These are phyloP conservation scores for Poa pratensis DNA, from an alignment of 176 grass and related monocot species.

Conservation along the genomic window DNA sequence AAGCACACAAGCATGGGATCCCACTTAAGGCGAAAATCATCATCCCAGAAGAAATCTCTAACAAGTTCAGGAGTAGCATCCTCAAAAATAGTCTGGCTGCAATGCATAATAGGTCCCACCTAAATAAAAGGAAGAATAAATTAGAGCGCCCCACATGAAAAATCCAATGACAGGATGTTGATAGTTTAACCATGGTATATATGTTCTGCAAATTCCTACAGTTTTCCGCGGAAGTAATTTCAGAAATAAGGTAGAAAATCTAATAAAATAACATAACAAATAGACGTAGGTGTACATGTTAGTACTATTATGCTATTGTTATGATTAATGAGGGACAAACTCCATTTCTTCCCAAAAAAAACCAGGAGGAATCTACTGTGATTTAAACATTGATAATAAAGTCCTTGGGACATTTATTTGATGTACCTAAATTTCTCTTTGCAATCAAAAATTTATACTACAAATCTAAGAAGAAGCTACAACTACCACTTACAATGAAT, in stretches of 20 bases:
- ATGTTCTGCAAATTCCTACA: conserved; percentile 6
- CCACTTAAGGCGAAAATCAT: conserved; percentile 95
- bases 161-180: conserved; percentile 9
- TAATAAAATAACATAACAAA: neutral
- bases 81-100: conserved; percentile 87
- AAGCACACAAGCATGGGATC: conserved; percentile 86
- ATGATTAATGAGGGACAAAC: neutral
- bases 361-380: neutral
- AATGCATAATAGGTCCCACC: conserved; percentile 89
- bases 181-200: conserved; percentile 21
- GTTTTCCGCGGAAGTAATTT: neutral
- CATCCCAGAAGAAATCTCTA: conserved; percentile 99
- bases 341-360: neutral
- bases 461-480: conserved; percentile 3
- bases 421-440: conserved; percentile 17
- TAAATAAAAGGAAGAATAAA: conserved; percentile 36
- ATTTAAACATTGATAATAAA: neutral
- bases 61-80: conserved; percentile 97
- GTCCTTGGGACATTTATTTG: neutral
- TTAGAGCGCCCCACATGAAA: conserved; percentile 2
- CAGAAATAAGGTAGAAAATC: neutral
- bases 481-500: neutral
- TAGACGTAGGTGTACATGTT: neutral
- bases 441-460: conserved; percentile 5
- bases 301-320: conserved; percentile 25